Evolutionary conservation across 1,139 yeast species (phyloP).

Genomic region (Taphrina populina): DNA sequence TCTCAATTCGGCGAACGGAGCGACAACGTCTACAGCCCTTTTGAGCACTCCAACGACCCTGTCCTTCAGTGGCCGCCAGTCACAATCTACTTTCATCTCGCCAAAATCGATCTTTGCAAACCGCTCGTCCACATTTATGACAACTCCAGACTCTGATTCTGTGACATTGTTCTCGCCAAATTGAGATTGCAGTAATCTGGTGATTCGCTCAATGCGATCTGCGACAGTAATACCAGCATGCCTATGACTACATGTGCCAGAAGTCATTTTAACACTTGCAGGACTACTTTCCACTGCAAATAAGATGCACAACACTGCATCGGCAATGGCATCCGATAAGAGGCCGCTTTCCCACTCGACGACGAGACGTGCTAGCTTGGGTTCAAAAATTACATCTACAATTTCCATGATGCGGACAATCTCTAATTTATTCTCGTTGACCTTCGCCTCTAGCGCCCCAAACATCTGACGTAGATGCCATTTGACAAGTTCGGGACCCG

Average conservation of each 20-base stretch:
- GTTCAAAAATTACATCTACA: conserved; percentile 55
- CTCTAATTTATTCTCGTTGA: conserved; percentile 48
- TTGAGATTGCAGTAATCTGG: conserved; percentile 70
- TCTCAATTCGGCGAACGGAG: conserved; percentile 56
- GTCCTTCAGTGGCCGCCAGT: conserved; percentile 72
- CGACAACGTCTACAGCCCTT: conserved; percentile 75
- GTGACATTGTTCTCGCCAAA: conserved; percentile 71
- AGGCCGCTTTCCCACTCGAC: conserved; percentile 92
- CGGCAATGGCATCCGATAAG: conserved; percentile 91
- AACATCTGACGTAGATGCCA: conserved; percentile 97
- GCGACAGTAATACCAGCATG: conserved; percentile 42
- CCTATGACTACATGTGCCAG: conserved; percentile 44
- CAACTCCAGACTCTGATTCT: conserved; percentile 49
- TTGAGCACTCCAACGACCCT: conserved; percentile 78
- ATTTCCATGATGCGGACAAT: conserved; percentile 46
- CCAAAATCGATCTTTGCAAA: conserved; percentile 68
- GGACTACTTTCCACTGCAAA: conserved; percentile 93
- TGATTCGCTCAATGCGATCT: conserved; percentile 63
- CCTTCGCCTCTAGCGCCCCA: conserved; percentile 71
- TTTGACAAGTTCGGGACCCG: conserved; percentile 72
- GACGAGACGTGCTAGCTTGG: conserved; percentile 45
- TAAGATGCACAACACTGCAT: conserved; percentile 83
- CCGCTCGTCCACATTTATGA: conserved; percentile 66
- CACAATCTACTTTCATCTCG: conserved; percentile 68
- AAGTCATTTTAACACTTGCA: conserved; percentile 76